Evolutionary conservation across 2,329 filamentous ascomycete genomes (phyloP).

Genomic region (Pseudogymnoascus sp.): DNA sequence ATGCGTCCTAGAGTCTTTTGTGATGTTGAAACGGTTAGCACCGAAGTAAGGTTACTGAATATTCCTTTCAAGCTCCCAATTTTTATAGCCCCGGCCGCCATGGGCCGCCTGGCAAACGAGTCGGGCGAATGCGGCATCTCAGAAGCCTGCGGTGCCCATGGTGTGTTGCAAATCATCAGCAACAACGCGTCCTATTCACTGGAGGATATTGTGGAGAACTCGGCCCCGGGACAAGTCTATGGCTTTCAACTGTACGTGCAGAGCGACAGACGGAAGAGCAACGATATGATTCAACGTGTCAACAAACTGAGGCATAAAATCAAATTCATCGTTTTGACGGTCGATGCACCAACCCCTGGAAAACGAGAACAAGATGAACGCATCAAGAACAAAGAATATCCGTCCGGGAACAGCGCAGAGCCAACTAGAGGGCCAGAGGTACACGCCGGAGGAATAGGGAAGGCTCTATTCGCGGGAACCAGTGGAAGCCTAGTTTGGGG

Average conservation of each 20-base stretch:
- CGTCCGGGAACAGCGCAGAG: conserved; percentile 42
- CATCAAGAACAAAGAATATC: conserved; percentile 38
- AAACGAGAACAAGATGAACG: conserved; percentile 44
- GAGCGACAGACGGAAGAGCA: conserved; percentile 45
- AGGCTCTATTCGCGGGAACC: conserved; percentile 45
- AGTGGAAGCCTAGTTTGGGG: conserved; percentile 51
- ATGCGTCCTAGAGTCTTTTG: conserved; percentile 51
- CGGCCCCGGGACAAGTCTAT: conserved; percentile 24
- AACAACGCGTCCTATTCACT: conserved; percentile 54
- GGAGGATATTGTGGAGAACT: conserved; percentile 37
- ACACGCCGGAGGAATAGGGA: conserved; percentile 42
- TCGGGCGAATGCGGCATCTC: conserved; percentile 54
- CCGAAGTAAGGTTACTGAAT: conserved; percentile 47
- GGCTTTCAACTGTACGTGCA: conserved; percentile 59
- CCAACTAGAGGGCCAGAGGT: conserved; percentile 37
- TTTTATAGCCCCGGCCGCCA: conserved; percentile 56
- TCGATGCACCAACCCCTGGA: conserved; percentile 48
- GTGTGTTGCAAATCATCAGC: conserved; percentile 52
- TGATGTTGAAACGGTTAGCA: conserved; percentile 46
- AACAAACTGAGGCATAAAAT: conserved; percentile 34
- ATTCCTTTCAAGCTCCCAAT: conserved; percentile 45
- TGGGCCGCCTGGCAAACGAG: conserved; percentile 54
- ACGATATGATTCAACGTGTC: conserved; percentile 40
- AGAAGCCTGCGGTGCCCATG: conserved; percentile 41
- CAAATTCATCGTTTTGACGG: conserved; percentile 48